phyloP scores from a whole-genome alignment of 1,284 basidiomycete genomes.

The Cutaneotrichosporon dermatis region DNA sequence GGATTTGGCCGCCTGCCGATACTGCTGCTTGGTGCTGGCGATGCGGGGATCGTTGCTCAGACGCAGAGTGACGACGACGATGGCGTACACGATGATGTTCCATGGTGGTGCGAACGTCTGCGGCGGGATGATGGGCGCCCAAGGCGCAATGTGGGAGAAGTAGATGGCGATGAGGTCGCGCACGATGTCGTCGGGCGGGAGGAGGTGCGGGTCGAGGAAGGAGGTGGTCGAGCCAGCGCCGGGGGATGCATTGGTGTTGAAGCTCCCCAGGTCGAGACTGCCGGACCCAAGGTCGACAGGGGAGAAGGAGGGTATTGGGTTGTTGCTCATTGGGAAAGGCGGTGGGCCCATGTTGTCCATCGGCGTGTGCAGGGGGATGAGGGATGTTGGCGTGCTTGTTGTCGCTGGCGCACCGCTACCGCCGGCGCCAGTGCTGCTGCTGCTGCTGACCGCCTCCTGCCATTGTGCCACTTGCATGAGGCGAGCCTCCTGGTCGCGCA shows the following conservation, averaged over 20 bases:
- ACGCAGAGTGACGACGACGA: slow-evolving; percentile 45
- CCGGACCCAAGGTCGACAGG: not conserved
- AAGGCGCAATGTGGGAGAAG: slow-evolving; percentile 44
- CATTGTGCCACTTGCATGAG: not conserved
- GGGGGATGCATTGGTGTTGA: slow-evolving; percentile 27
- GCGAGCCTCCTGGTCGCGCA: slow-evolving; percentile 8
- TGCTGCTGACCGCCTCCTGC: not conserved
- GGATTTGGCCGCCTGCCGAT: slow-evolving; percentile 41
- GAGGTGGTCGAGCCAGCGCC: slow-evolving; percentile 26
- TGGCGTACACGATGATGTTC: slow-evolving; percentile 46
- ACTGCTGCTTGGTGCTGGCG: slow-evolving; percentile 23
- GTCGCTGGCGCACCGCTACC: not conserved
- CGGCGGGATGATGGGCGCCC: slow-evolving; percentile 46
- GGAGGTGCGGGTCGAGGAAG: slow-evolving; percentile 39
- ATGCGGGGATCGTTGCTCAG: slow-evolving; percentile 40
- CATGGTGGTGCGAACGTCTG: slow-evolving; percentile 35
- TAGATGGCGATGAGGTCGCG: slow-evolving; percentile 42
- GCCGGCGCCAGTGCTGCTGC: not conserved
- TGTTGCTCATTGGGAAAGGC: no score
- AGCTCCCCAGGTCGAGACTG: slow-evolving; percentile 24
- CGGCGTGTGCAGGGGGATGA: slow-evolving; percentile 2
- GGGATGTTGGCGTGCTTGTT: not conserved
- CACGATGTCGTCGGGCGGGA: slow-evolving; percentile 47
- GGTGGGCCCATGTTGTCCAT: not conserved
- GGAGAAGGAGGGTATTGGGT: slow-evolving; percentile 1